Base-by-base conservation (phyloP, 139 green algal species). In the Volvox reticuliferus region DNA sequence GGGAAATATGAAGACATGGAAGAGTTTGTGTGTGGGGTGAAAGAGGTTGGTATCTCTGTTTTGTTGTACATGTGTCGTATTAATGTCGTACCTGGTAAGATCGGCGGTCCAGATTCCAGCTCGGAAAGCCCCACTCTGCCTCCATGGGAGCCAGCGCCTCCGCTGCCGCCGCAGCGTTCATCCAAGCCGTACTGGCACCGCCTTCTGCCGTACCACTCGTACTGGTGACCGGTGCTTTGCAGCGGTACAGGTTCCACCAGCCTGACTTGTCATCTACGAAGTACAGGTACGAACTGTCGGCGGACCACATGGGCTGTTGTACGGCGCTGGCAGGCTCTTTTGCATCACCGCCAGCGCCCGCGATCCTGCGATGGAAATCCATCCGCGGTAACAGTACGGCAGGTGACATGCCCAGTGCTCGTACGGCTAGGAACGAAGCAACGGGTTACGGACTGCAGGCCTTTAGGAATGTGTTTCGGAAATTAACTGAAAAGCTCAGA, bases 241-340 rank as follows among this genome's bases (percentile, higher is more conserved):
- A 44, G 68, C 71, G 71, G 79, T 95, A 95, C 22, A 97, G 82
- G 84, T 97, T 97, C 95, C 96, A 98, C 80, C 67, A 89, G 50
- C 71, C 69, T 6, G 69, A 50, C 21, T 21, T 35, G 90, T 94
- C 92, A 79, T 90, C 93, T 6, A 97, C 75, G 33, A 94, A 98
- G 87, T 94, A 92, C 69, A 97, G 93, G 0, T 63, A 22, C 24
- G 73, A 50, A 32, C 90, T 92, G 26, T 95, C 91, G 0, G 94
- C 77, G 0, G 77, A 75, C 94, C 94, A 97, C 24, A 84, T 22
- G 1, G 96, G 96, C 92, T 96, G 94, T 78, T 95, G 89, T 32
- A 95, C 92, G 1, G 93, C 93, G 82, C 95, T 92, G 20, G 91
- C 80, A n/a, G 71, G 18, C 9, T 55, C 44, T 14, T 9, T 9